phyloP scores from a whole-genome alignment of 352 stramenopile genomes.

The Phytophthora sojae region DNA sequence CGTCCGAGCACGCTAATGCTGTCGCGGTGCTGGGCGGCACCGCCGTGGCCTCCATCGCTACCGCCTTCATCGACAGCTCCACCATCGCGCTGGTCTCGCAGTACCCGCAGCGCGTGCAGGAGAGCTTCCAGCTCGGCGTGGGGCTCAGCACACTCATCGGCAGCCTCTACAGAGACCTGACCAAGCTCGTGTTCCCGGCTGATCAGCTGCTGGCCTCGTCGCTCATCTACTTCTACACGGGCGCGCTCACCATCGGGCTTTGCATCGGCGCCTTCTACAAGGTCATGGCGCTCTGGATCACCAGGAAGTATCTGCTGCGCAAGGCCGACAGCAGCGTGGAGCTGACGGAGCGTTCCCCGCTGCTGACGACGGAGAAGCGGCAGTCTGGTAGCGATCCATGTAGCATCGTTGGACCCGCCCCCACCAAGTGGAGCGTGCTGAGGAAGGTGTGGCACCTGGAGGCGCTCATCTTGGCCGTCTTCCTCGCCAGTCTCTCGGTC shows the following conservation, averaged over 20 bases:
- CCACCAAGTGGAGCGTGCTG: constrained; percentile 76
- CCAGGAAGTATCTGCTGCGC: constrained; percentile 54
- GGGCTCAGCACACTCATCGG: constrained; percentile 84
- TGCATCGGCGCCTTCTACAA: constrained; percentile 84
- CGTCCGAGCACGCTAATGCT: constrained; percentile 69
- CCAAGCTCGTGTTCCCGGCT: constrained; percentile 79
- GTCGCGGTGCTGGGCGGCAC: constrained; percentile 75
- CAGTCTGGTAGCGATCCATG: constrained; percentile 32
- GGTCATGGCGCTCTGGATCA: constrained; percentile 63
- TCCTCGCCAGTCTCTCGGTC: constrained; percentile 73
- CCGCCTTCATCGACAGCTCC: constrained; percentile 84
- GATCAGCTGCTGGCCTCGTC: constrained; percentile 70
- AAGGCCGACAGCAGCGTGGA: constrained; percentile 54
- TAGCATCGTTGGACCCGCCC: constrained; percentile 18
- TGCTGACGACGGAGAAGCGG: constrained; percentile 40
- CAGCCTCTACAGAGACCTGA: constrained; percentile 83
- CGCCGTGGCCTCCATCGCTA: constrained; percentile 71
- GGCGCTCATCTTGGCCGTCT: constrained; percentile 75
- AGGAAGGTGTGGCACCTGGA: constrained; percentile 74
- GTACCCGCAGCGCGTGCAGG: constrained; percentile 79
- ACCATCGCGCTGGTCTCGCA: constrained; percentile 86
- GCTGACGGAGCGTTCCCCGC: constrained; percentile 59
- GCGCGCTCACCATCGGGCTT: constrained; percentile 77
- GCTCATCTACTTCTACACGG: constrained; percentile 87
- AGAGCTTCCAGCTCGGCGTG: constrained; percentile 86